Percentiles rank a stretch among this genome's conserved stretches.
phyloP scores from a whole-genome alignment of 768 basidiomycete genomes.

The Auricularia sp. region DNA sequence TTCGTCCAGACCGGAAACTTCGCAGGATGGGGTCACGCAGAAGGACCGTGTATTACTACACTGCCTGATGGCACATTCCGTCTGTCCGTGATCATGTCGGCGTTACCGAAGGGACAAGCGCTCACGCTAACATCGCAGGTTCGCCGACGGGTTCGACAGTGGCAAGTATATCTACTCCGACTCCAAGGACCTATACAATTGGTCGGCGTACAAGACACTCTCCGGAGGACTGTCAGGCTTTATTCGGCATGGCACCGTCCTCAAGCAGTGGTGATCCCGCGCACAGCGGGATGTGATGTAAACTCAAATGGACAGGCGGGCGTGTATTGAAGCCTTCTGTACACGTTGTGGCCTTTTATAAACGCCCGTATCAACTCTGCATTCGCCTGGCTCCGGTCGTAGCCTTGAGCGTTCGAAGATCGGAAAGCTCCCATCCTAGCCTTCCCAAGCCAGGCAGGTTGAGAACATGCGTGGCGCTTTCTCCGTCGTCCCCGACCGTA shows the following conservation, averaged over 20 bases:
- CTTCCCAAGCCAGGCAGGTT: not conserved
- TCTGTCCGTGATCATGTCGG: not conserved
- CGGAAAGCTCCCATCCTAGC: not conserved
- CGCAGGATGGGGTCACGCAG: not conserved
- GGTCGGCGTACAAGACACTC: not conserved
- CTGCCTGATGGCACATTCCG: not conserved
- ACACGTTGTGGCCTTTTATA: no score
- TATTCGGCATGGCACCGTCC: not conserved
- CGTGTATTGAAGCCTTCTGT: no score
- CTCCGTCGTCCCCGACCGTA: not conserved
- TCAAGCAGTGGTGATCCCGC: not conserved
- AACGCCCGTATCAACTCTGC: not conserved
- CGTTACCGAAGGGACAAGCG: no score
- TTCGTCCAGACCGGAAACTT: not conserved
- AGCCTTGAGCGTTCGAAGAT: not conserved
- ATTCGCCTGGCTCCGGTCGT: not conserved
- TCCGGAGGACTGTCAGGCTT: not conserved
- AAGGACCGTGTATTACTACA: not conserved
- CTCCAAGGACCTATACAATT: not conserved
- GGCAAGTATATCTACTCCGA: constrained; percentile 1
- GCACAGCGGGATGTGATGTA: no score
- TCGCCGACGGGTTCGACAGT: not conserved
- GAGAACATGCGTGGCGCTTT: not conserved
- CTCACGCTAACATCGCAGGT: not conserved
- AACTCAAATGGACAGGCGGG: no score